Conservation (phyloP, 257 asterid genomes). For the Mentha longifolia region DNA sequence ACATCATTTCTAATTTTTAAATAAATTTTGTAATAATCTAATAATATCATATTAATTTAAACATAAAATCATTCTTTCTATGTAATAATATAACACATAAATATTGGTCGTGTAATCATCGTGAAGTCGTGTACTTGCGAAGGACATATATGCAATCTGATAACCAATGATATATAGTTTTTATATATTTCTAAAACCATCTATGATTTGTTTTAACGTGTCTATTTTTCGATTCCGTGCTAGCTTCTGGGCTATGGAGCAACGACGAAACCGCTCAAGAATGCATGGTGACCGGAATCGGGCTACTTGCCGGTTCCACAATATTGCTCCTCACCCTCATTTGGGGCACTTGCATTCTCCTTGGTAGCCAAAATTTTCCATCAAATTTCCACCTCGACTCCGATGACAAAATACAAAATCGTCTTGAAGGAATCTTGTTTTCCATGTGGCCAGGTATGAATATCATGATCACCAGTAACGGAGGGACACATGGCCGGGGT, state of each 20-base stretch:
- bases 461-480: no score
- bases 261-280: slow-evolving; percentile 58
- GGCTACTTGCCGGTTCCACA: slow-evolving; percentile 73
- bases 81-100: no score
- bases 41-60: no score
- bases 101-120: no score
- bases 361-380: slow-evolving; percentile 43
- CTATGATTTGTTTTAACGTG: not conserved
- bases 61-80: no score
- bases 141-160: no score
- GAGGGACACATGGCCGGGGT: no score
- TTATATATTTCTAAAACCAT: no score
- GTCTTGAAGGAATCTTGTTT: slow-evolving; percentile 40
- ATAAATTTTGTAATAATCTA: no score
- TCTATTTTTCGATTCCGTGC: not conserved
- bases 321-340: slow-evolving; percentile 59
- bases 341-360: slow-evolving; percentile 67
- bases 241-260: slow-evolving; percentile 69
- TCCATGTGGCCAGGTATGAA: slow-evolving; percentile 59
- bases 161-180: not conserved
- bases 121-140: no score
- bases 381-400: not conserved
- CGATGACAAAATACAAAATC: slow-evolving; percentile 16
- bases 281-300: slow-evolving; percentile 64
- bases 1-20: no score